Base-by-base conservation (phyloP, 805 yeast genomes). In the Saccharomyces eubayanus region DNA sequence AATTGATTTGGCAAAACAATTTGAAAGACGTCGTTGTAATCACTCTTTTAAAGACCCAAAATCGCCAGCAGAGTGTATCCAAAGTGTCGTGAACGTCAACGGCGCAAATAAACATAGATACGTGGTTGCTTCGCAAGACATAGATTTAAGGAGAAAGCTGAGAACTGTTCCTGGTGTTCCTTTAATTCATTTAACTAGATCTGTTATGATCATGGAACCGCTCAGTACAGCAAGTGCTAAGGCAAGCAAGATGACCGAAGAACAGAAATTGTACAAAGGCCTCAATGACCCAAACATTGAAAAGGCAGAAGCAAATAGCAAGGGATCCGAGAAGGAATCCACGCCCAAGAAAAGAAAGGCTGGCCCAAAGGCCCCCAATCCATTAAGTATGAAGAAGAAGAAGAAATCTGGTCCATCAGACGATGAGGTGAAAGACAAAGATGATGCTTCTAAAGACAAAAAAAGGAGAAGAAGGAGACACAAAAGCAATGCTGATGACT, bases 201-300 rank as follows among this genome's bases (percentile, higher is more conserved):
- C 96, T 0, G 99, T 94, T 16, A 88, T 94, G 92, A 84, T 94
- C 28, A 83, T 94, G 94, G 99, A 94, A 70, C 97, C 97, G 6
- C 73, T 90, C 60, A 87, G 96, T 51, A 79, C 78, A 41, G 87
- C 88, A 6, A 85, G 92, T 46, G 75, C 74, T 11, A 68, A 65
- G 47, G 74, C 77, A 14, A 81, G 82, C 52, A 64, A 64, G 48
- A 61, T 69, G 29, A 73, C 77, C 45, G 99, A 94, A 69, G 67
- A 72, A 1, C 74, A 77, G 47, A 94, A 94, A 63, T 74, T 94
- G 51, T 80, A 80, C 2, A 79, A 78, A 27, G 98, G 98, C 0
- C 77, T 94, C 66, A 92, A 94, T 65, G 85, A 83, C 61, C 72
- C 77, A 5, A 76, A 74, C 57, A 62, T 57, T 31, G 67, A 50